These are phyloP conservation scores for Botryotinia globosa DNA, from an alignment of 2,329 filamentous ascomycete genomes.

Conservation along the genomic window DNA sequence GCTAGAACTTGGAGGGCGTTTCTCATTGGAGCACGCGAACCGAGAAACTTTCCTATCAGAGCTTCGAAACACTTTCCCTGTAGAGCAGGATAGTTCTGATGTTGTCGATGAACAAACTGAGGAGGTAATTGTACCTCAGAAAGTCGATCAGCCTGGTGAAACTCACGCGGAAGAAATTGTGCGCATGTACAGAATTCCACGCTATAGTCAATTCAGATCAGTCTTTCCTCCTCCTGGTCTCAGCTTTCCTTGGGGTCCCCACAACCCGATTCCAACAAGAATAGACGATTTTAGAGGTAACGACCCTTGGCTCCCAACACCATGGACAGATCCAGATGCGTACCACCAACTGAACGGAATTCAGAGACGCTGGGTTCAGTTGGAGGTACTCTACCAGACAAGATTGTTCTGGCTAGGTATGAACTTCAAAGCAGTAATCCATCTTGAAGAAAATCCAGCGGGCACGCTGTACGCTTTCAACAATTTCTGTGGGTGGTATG, in stretches of 20 bases:
- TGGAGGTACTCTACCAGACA: not conserved
- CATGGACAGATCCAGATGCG: not conserved
- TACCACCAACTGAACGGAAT: not conserved
- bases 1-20: not conserved
- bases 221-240: not conserved
- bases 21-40: not conserved
- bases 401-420: not conserved
- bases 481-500: constrained; percentile 3
- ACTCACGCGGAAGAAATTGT: not conserved
- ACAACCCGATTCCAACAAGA: not conserved
- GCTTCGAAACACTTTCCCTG: not conserved
- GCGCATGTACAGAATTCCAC: not conserved
- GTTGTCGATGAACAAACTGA: not conserved
- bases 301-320: not conserved
- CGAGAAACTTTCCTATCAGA: not conserved
- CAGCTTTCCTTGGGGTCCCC: not conserved
- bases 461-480: not conserved
- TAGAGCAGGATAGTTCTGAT: no score
- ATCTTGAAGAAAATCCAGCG: not conserved
- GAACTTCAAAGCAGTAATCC: not conserved
- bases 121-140: not conserved
- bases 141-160: not conserved
- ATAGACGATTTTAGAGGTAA: not conserved
- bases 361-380: not conserved
- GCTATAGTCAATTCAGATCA: not conserved